Base-by-base conservation (phyloP, 257 asterid genomes). In the Salvia hispanica region DNA sequence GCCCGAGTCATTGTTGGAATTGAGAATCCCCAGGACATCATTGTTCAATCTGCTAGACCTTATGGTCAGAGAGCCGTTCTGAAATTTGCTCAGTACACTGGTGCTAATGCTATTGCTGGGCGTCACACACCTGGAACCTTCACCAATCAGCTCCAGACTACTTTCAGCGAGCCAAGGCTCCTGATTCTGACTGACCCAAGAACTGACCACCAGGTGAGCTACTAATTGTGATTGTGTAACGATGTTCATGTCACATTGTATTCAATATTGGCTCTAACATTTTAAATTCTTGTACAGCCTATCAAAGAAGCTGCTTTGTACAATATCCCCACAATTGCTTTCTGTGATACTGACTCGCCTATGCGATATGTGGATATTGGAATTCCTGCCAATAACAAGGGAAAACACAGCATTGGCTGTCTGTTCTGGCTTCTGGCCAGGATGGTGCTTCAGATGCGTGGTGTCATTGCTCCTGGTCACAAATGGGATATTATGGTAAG, bases 271-370 rank as follows among this genome's bases (percentile, higher is more conserved):
- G 14, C n/a, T 54, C 72, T 72, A 16, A 72, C 9, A 3, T 2
- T 55, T 7, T 2, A 18, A 25, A 25, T 53, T 8, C 21, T 18
- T 69, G 7, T 43, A 47, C 78, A 77, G 82, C 82, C 87, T 56
- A 82, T 82, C n/a, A 82, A 82, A 58, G 87, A 82, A 72, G 80
- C 83, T 52, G 87, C 87, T 7, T 75, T 82, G 28, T 67, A 57
- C 7, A 82, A 51, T 70, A 82, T 82, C 31, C 87, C 84, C 21
- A 77, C 76, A 40, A 82, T 82, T 65, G 87, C 84, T 18, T 82
- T 82, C 66, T 82, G 84, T 58, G 82, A 82, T 42, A 82, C 82
- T 10, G 84, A 82, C 62, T 82, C 84, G 5, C 84, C 87, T 3
- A 82, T 82, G 87, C 75, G 81, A 4, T 79, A 76, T 4, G 84